A percentile compares a stretch with the other conserved stretches of the same genome.
These are phyloP conservation scores for Alternaria brassicicola DNA, from an alignment of 2,329 filamentous ascomycete species.

Conservation along the genomic window DNA sequence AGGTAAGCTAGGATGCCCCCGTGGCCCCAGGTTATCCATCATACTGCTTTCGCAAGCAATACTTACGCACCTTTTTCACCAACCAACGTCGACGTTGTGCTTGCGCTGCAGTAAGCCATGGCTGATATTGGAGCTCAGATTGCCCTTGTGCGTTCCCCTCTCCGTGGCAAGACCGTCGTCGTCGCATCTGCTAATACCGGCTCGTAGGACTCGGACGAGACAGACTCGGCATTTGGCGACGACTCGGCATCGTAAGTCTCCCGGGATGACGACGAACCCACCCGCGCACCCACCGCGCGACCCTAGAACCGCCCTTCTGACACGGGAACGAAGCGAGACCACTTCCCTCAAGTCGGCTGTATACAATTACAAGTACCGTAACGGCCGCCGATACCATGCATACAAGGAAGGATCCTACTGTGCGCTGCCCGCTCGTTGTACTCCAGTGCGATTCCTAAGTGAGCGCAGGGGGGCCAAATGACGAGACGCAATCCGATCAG, in stretches of 20 bases:
- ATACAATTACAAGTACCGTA: conserved; percentile 34
- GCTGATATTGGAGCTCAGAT: conserved; percentile 25
- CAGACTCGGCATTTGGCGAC: conserved; percentile 27
- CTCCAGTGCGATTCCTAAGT: conserved; percentile 5
- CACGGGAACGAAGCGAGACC: conserved; percentile 22
- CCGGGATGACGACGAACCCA: background rate
- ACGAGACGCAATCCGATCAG: conserved; percentile 47
- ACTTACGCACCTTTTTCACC: background rate
- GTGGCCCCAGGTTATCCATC: background rate
- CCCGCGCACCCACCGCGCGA: background rate
- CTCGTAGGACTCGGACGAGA: conserved; percentile 22
- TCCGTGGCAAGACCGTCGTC: no score
- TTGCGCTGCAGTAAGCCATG: conserved; percentile 12
- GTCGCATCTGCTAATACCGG: conserved; percentile 1
- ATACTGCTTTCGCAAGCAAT: background rate
- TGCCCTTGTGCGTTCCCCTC: conserved; percentile 15
- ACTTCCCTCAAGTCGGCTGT: conserved; percentile 33
- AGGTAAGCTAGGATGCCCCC: background rate
- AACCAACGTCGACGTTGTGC: background rate
- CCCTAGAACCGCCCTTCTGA: background rate
- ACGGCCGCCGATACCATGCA: conserved; percentile 38
- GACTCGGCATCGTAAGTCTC: conserved; percentile 25
- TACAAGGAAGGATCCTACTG: conserved; percentile 37
- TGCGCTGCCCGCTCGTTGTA: conserved; percentile 15
- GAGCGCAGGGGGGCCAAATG: conserved; percentile 37